Percentiles rank a stretch among this genome's conserved stretches.
Evolutionary conservation across 192 early-diverging fungal genomes (phyloP).

Genomic region (Mortierella antarctica): DNA sequence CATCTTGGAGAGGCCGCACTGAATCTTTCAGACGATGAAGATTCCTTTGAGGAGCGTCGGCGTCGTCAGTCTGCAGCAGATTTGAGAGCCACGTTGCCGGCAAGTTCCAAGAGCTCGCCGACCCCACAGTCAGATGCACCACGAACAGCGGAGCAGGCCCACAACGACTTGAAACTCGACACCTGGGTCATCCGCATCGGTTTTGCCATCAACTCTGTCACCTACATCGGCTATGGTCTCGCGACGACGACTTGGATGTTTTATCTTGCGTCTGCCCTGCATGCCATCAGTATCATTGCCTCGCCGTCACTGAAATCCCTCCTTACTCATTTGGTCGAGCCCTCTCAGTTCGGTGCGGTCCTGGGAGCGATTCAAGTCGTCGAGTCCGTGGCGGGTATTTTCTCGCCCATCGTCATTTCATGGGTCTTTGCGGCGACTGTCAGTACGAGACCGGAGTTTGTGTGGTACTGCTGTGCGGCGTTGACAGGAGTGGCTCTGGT

Average conservation of each 20-base stretch:
- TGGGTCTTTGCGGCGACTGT: conserved; percentile 57
- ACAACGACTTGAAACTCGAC: conserved; percentile 43
- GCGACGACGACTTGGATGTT: conserved; percentile 28
- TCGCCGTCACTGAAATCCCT: conserved; percentile 55
- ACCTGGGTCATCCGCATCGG: conserved; percentile 59
- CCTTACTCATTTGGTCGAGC: conserved; percentile 55
- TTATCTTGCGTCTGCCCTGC: conserved; percentile 23
- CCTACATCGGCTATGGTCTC: conserved; percentile 46
- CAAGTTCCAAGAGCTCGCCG: not conserved
- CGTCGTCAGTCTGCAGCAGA: conserved; percentile 25
- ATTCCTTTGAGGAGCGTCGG: conserved; percentile 13
- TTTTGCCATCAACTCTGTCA: conserved; percentile 33
- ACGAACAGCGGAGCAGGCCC: conserved; percentile 1
- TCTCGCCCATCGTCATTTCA: conserved; percentile 57
- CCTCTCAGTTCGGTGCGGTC: conserved; percentile 59
- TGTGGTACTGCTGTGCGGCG: conserved; percentile 55
- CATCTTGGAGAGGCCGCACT: conserved; percentile 34
- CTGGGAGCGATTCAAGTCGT: conserved; percentile 59
- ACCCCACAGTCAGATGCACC: not conserved
- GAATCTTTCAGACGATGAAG: conserved; percentile 37
- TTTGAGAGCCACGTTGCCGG: not conserved
- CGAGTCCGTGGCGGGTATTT: conserved; percentile 56
- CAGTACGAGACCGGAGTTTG: conserved; percentile 40
- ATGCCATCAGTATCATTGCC: conserved; percentile 47
- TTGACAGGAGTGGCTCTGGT: conserved; percentile 37